Evolutionary conservation across 257 asterid species (phyloP), one percentile per base, ranked within the genome.

Genomic region (Lithospermum erythrorhizon): DNA sequence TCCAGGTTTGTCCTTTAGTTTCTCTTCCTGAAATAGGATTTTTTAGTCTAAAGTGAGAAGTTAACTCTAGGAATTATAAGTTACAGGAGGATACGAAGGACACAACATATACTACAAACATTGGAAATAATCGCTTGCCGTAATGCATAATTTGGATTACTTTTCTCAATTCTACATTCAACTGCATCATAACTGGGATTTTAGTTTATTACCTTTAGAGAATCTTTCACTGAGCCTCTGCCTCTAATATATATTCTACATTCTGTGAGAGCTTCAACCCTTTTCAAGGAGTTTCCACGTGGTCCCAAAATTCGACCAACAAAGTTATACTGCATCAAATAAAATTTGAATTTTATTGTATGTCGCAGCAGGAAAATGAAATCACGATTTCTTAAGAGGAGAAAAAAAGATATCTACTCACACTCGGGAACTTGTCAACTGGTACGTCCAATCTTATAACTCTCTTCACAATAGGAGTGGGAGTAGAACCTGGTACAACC

Each of bases 231-330:
- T 9, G 95, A 87, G 64, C 95, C 95, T 49, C 67, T 81, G 56
- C 95, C 93, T 66, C 95, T 73, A 23, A 87, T 87, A 73, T 72
- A 87, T 57, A 87, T 79, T 64, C 93, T 81, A 76, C 95, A 87
- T 58, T 84, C 86, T n/a, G 95, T 87, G 76, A 78, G 51, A 55
- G 87, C 86, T 72, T 84, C 95, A 58, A 84, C 83, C 61, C 90
- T 81, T 74, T 87, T 87, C 75, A 87, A 76, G 67, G 94, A 87
- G 75, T 87, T 87, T 30, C 94, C 95, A 54, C 95, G 94, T 1
- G 90, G 90, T 53, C 95, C 90, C 48, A 87, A 70, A 72, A 87
- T 84, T 68, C 94, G 82, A 59, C 95, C 95, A 13, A 87, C 95
- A 75, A 87, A 87, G 71, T 87, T 87, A 79, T 76, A 87, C 95